These are phyloP conservation scores for Trametes hirsuta DNA, from an alignment of 1,284 basidiomycete species.

Conservation along the genomic window DNA sequence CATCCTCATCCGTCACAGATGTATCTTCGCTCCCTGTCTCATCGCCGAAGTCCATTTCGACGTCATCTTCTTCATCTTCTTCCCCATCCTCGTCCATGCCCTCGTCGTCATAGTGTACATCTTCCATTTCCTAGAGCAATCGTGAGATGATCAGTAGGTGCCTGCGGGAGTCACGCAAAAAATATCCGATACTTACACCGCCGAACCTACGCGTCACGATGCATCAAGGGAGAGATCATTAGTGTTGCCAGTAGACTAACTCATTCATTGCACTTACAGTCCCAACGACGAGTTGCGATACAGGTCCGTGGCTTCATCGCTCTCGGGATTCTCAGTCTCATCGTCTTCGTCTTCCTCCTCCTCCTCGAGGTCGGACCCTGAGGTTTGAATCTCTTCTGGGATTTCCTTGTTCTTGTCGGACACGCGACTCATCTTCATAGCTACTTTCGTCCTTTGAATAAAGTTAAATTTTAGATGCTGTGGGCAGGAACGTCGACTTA, in stretches of 20 bases:
- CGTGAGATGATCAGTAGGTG: neutral
- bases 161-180: neutral
- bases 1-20: slow-evolving; percentile 67
- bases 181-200: slow-evolving; percentile 60
- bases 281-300: slow-evolving; percentile 97
- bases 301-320: slow-evolving; percentile 89
- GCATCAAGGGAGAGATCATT: too few relatives aligned
- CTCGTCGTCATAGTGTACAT: slow-evolving; percentile 70
- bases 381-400: slow-evolving; percentile 51
- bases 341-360: slow-evolving; percentile 61
- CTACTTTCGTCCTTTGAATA: slow-evolving; percentile 80
- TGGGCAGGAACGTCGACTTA: slow-evolving; percentile 43
- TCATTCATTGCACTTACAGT: slow-evolving; percentile 63
- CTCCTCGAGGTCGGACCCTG: slow-evolving; percentile 62
- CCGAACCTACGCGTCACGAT: slow-evolving; percentile 56
- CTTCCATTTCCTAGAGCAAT: slow-evolving; percentile 77
- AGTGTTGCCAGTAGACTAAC: too few relatives aligned
- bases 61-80: slow-evolving; percentile 74
- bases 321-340: slow-evolving; percentile 41
- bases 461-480: neutral
- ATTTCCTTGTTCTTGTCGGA: slow-evolving; percentile 73
- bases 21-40: slow-evolving; percentile 82
- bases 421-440: slow-evolving; percentile 94
- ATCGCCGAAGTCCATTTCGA: slow-evolving; percentile 86
- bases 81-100: slow-evolving; percentile 84